phyloP scores from a whole-genome alignment of 83 land plant genomes.

The Picea abies region DNA sequence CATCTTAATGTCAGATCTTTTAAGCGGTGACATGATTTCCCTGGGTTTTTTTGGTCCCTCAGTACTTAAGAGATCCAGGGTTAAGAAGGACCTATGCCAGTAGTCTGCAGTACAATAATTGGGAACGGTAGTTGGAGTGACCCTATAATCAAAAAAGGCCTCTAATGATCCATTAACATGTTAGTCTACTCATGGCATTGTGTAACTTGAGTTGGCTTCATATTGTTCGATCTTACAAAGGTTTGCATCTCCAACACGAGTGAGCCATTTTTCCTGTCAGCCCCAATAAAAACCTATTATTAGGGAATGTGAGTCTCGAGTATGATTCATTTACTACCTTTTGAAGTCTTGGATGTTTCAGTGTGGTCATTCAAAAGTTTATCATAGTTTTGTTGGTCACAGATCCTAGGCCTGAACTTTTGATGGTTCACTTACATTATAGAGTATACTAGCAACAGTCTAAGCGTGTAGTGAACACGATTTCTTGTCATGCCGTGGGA shows the following conservation, averaged over 20 bases:
- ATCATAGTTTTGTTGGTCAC: neutral
- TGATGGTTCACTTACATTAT: neutral
- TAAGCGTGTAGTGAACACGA: neutral
- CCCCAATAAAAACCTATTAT: neutral
- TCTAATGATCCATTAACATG: neutral
- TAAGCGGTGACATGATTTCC: no score
- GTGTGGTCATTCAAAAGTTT: neutral
- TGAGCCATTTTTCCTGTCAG: neutral
- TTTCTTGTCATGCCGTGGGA: neutral
- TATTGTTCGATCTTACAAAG: neutral
- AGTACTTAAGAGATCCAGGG: no score
- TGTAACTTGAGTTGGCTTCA: neutral
- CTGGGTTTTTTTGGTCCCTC: no score
- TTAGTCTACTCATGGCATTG: no score
- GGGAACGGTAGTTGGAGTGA: neutral
- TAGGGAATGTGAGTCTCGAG: neutral
- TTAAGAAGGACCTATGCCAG: no score
- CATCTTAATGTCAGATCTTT: no score
- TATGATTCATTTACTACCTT: neutral
- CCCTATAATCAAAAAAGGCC: neutral
- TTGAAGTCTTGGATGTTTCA: neutral
- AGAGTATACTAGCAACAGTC: neutral
- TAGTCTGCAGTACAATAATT: no score
- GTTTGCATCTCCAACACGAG: neutral
- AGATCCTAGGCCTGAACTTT: neutral